Evolutionary conservation across 768 basidiomycete genomes (phyloP).

Genomic region (Agrocybe pediades): DNA sequence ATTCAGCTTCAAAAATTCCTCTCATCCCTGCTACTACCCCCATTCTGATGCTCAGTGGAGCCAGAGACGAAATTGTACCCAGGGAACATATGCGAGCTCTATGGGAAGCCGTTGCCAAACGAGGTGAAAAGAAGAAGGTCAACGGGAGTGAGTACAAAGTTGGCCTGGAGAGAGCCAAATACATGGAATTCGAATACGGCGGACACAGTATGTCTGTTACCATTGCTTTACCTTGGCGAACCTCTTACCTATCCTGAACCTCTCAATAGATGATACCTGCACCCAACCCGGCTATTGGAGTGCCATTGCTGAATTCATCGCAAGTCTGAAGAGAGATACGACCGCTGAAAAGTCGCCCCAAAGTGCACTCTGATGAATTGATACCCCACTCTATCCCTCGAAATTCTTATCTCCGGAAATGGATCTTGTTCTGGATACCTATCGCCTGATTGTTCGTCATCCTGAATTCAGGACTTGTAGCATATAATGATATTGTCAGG

Average conservation of each 20-base stretch:
- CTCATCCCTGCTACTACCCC: conserved; percentile 66
- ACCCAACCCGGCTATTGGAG: conserved; percentile 28
- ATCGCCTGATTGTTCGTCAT: not conserved
- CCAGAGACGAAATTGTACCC: conserved; percentile 72
- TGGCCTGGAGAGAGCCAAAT: conserved; percentile 55
- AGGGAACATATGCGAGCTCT: conserved; percentile 74
- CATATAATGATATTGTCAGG: not conserved
- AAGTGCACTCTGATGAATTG: not conserved
- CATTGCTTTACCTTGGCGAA: not conserved
- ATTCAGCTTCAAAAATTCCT: conserved; percentile 67
- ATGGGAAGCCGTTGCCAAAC: conserved; percentile 62
- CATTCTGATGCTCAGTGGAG: conserved; percentile 82
- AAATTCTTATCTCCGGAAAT: not conserved
- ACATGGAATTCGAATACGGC: conserved; percentile 55
- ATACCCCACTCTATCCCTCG: not conserved
- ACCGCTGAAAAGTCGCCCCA: conserved; percentile 6
- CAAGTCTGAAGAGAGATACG: conserved; percentile 12
- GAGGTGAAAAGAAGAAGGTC: conserved; percentile 45
- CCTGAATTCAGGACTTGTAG: not conserved
- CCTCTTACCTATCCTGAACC: not conserved
- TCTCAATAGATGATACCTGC: conserved; percentile 26
- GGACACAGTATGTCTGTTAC: conserved; percentile 49
- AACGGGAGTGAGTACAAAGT: conserved; percentile 43
- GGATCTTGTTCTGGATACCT: not conserved
- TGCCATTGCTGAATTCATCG: conserved; percentile 25